Base-by-base conservation (phyloP, 495 filamentous ascomycete genomes). In the Penicillium desertorum region DNA sequence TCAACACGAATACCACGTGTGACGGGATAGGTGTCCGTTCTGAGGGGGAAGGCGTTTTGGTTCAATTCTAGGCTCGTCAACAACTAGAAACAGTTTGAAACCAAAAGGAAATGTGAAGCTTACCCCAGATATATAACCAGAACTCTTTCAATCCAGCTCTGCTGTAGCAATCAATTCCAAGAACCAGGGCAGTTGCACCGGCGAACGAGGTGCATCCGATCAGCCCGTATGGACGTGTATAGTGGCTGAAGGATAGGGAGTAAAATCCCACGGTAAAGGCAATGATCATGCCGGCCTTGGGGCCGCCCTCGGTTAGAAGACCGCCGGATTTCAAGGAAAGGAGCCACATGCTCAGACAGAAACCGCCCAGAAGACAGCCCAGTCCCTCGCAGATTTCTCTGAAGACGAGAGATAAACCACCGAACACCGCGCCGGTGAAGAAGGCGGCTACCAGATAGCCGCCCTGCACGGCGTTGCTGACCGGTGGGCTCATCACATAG, bases 101-200 rank as follows among this genome's bases (percentile, higher is more conserved):
- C 12, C 22, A 19, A 46, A 34, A 56, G 5, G 42, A 37, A 19
- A 7, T 6, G 50, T 17, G 12, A 17, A 17, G 54, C 83, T 74
- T 71, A 88, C 86, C 79, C 93, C 93, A 98, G 32, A 96, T 83
- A 67, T 96, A 98, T 10, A 91, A 79, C 93, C 93, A 98, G 57
- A 97, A 97, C 66, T 97, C 93, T 66, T 94, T 96, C 62, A 96
- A 72, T 0, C 93, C 93, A 12, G 92, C 93, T 48, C 86, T 78
- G 62, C 87, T 92, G 64, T 91, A 95, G 69, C 92, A 96, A 68
- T 98, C 93, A 51, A 98, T 89, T 7, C 93, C 93, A 7, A 98
- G 70, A 7, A 94, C 79, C 0, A 87, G 73, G 4, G 83, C 84
- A 0, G 91, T 96, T 9, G 90, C 86, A 12, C 93, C 93, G 27